These are phyloP conservation scores for Cladosporium velox DNA, from an alignment of 2,329 filamentous ascomycete genomes.

Conservation along the genomic window DNA sequence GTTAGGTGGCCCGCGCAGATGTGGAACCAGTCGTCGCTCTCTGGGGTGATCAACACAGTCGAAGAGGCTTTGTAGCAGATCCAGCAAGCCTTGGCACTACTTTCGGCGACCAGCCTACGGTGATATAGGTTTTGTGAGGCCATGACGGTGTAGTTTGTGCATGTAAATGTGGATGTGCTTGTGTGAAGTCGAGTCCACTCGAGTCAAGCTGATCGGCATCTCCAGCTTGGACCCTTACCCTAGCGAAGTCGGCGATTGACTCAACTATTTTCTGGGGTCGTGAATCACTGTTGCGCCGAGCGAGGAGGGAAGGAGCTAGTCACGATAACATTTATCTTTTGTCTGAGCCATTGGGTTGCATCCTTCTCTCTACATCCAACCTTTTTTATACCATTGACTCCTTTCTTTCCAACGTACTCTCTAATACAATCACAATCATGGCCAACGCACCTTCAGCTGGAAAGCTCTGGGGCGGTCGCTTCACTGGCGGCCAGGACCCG, in stretches of 20 bases:
- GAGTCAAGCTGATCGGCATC: background rate
- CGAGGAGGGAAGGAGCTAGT: conserved; percentile 6
- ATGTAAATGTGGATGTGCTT: background rate
- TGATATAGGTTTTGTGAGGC: conserved; percentile 75
- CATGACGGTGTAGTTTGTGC: conserved; percentile 21
- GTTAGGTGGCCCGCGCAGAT: conserved; percentile 81
- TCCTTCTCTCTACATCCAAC: background rate
- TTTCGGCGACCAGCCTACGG: conserved; percentile 82
- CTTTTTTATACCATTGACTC: background rate
- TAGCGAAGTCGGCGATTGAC: conserved; percentile 6
- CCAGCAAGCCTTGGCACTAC: conserved; percentile 80
- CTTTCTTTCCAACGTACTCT: background rate
- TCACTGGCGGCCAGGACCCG: conserved; percentile 74
- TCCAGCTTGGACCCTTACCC: background rate
- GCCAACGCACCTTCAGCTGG: conserved; percentile 30
- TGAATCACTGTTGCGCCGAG: conserved; percentile 3
- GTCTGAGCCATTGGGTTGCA: conserved; percentile 12
- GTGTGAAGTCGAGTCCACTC: background rate
- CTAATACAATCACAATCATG: conserved; percentile 21
- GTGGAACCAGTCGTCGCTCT: conserved; percentile 89
- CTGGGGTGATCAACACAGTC: conserved; percentile 84
- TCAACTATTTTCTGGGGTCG: conserved; percentile 9
- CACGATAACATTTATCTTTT: conserved; percentile 12
- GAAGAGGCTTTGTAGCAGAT: conserved; percentile 88
- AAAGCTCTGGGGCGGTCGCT: conserved; percentile 64